These are phyloP conservation scores for Elsinoe perseae DNA, from an alignment of 2,329 filamentous ascomycete genomes.

Conservation along the genomic window DNA sequence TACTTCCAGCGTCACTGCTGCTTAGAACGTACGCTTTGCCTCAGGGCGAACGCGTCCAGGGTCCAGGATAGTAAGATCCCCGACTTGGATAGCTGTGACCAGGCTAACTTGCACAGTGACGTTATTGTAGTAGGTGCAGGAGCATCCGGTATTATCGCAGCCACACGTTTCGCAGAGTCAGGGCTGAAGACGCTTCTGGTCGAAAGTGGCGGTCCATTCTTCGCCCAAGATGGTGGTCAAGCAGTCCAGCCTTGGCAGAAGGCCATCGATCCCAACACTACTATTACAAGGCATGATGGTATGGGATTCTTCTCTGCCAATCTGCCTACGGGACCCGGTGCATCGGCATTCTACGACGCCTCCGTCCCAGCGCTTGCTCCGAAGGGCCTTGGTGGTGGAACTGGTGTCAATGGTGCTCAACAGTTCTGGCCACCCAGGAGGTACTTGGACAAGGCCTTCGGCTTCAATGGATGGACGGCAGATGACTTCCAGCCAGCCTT, in stretches of 20 bases:
- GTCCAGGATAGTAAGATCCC: not conserved
- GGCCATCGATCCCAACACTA: slow-evolving; percentile 7
- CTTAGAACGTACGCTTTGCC: not conserved
- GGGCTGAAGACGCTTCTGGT: slow-evolving; percentile 2
- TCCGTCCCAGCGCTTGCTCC: slow-evolving; percentile 3
- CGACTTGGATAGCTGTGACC: not conserved
- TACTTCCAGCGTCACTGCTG: not conserved
- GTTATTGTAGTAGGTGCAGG: slow-evolving; percentile 10
- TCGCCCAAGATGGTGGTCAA: slow-evolving; percentile 3
- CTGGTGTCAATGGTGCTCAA: slow-evolving; percentile 8
- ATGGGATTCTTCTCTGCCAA: slow-evolving; percentile 1
- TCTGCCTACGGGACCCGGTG: not conserved
- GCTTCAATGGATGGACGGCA: slow-evolving; percentile 5
- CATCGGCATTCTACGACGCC: not conserved
- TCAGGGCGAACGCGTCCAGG: not conserved
- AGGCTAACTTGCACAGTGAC: slow-evolving; percentile 1
- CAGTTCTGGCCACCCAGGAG: slow-evolving; percentile 12
- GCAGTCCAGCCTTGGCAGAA: not conserved
- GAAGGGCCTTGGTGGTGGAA: slow-evolving; percentile 3
- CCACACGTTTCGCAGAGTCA: not conserved
- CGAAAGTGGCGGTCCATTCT: slow-evolving; percentile 4
- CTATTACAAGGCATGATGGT: not conserved
- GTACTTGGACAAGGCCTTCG: slow-evolving; percentile 6
- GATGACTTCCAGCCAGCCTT: slow-evolving; percentile 11
- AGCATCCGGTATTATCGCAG: not conserved